phyloP scores from a whole-genome alignment of 2,329 filamentous ascomycete species.

The Neospermospora avenae region DNA sequence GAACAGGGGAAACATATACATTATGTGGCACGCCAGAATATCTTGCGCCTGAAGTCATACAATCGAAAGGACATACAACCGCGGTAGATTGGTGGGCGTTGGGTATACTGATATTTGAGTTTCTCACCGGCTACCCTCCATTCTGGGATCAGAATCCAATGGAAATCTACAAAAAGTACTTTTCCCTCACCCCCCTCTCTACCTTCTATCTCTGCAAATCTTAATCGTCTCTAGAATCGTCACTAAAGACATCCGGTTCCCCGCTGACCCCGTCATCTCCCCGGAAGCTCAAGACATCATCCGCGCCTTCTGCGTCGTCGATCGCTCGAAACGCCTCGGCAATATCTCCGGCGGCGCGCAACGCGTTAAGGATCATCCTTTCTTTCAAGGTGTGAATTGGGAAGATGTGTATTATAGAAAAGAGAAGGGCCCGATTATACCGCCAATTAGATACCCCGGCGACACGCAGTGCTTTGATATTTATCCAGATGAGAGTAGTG shows the following conservation, averaged over 20 bases:
- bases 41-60: constrained; percentile 79
- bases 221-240: constrained; percentile 58
- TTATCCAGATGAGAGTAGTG: constrained; percentile 73
- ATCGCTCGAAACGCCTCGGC: constrained; percentile 73
- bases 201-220: not conserved
- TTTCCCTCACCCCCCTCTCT: not conserved
- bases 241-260: constrained; percentile 73
- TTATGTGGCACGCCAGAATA: constrained; percentile 83
- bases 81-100: constrained; percentile 88
- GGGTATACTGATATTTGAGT: constrained; percentile 81
- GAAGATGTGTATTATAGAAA: constrained; percentile 64
- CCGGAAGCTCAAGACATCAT: constrained; percentile 71
- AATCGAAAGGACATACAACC: constrained; percentile 72
- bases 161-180: constrained; percentile 76
- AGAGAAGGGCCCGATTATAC: constrained; percentile 67
- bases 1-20: constrained; percentile 71
- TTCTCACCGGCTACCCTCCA: constrained; percentile 78
- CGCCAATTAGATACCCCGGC: constrained; percentile 67
- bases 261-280: constrained; percentile 60
- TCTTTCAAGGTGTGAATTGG: constrained; percentile 73
- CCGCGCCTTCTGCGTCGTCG: constrained; percentile 71
- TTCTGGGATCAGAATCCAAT: constrained; percentile 87
- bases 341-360: constrained; percentile 73
- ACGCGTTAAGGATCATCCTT: constrained; percentile 71
- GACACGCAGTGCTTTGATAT: constrained; percentile 80